Conservation (phyloP, 805 yeast genomes). For the Alloascoidea hylecoeti region DNA sequence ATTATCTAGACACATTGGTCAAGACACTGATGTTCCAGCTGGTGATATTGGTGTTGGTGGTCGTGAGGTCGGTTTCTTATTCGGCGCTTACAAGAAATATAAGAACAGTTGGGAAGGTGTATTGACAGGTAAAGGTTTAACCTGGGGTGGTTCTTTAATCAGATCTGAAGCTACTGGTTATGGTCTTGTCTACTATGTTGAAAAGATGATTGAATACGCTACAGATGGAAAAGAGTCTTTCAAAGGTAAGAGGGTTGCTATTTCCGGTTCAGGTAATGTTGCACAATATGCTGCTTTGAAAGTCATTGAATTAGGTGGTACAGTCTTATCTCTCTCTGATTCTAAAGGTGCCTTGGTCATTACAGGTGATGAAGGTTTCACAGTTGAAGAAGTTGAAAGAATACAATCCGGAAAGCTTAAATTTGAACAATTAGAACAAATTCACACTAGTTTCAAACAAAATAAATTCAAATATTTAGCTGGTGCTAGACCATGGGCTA, state of each 20-base stretch:
- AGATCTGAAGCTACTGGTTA: slow-evolving; percentile 99
- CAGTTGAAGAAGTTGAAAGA: slow-evolving; percentile 63
- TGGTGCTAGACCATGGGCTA: slow-evolving; percentile 95
- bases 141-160: slow-evolving; percentile 98
- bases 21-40: slow-evolving; percentile 97
- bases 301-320: slow-evolving; percentile 94
- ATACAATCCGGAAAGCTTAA: slow-evolving; percentile 75
- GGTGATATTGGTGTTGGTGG: slow-evolving; percentile 99
- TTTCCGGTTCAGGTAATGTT: slow-evolving; percentile 97
- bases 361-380: slow-evolving; percentile 59
- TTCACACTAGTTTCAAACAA: slow-evolving; percentile 6
- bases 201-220: slow-evolving; percentile 94
- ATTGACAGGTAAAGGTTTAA: slow-evolving; percentile 92
- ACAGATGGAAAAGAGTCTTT: slow-evolving; percentile 80
- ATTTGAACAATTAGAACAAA: slow-evolving; percentile 7
- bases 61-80: slow-evolving; percentile 86
- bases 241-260: slow-evolving; percentile 87
- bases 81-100: slow-evolving; percentile 91
- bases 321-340: slow-evolving; percentile 87
- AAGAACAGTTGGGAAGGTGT: slow-evolving; percentile 95
- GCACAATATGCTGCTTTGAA: slow-evolving; percentile 98
- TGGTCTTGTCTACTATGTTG: slow-evolving; percentile 94
- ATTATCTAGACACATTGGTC: slow-evolving; percentile 91
- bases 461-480: slow-evolving; percentile 66
- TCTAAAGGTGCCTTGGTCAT: slow-evolving; percentile 61